phyloP scores from a whole-genome alignment of 305 asterid species.

The Coffea humblotiana region DNA sequence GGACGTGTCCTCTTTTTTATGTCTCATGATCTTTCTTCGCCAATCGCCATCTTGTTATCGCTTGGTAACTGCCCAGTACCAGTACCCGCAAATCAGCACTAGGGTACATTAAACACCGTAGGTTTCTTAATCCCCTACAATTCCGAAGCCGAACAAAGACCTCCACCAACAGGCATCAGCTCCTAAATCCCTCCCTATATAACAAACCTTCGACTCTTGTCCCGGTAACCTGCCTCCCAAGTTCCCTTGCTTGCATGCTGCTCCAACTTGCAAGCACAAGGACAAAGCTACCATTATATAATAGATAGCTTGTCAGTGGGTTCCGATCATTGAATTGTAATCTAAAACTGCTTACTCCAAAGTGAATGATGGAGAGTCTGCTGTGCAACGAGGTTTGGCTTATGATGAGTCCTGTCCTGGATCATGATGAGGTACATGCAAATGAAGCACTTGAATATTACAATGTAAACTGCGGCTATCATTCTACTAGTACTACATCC shows the following conservation, averaged over 20 bases:
- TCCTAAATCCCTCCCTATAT: constrained; percentile 11
- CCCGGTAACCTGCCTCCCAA: neutral
- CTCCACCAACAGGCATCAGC: constrained; percentile 8
- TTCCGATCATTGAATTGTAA: constrained; percentile 2
- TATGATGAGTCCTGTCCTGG: constrained; percentile 34
- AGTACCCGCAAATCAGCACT: neutral
- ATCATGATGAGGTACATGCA: neutral
- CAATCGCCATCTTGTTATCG: constrained; percentile 9
- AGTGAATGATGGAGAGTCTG: constrained; percentile 50
- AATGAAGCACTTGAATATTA: neutral
- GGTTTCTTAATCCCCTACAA: constrained; percentile 20
- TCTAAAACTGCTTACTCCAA: neutral
- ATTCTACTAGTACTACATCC: neutral
- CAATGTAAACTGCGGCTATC: neutral
- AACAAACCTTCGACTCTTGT: constrained; percentile 2
- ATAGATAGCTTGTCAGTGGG: neutral
- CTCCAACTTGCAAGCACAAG: neutral
- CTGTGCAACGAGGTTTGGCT: constrained; percentile 65
- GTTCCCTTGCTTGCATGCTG: neutral
- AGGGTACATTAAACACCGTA: constrained; percentile 1
- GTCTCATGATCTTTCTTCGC: constrained; percentile 33
- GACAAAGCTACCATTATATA: neutral
- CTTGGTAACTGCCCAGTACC: neutral
- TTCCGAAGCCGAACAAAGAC: too few relatives aligned
- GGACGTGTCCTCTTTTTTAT: constrained; percentile 56